A percentile compares a stretch with the other conserved stretches of the same genome.
phyloP scores from a whole-genome alignment of 805 yeast genomes.

The Barnettozyma siamensis region DNA sequence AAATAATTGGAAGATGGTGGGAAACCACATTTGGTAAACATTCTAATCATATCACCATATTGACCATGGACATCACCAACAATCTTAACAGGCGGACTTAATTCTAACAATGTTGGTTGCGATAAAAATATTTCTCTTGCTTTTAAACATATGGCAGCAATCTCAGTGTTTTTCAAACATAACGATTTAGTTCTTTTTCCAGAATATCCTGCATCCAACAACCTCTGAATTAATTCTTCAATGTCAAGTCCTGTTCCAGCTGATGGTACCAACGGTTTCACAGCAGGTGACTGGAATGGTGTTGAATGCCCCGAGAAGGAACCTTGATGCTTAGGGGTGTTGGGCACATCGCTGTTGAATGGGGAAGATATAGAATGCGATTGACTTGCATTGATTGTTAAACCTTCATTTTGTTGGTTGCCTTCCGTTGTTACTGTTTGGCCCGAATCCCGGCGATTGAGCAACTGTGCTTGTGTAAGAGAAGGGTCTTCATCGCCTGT shows the following conservation, averaged over 20 bases:
- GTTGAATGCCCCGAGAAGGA: constrained; percentile 22
- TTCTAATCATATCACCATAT: constrained; percentile 89
- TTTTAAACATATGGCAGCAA: constrained; percentile 75
- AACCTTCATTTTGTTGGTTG: background rate
- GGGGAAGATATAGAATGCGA: background rate
- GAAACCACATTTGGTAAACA: constrained; percentile 97
- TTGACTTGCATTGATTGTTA: background rate
- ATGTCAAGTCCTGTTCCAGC: constrained; percentile 39
- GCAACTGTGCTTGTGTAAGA: background rate
- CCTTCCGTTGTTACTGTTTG: background rate
- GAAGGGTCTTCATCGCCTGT: constrained; percentile 14
- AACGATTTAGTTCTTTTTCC: constrained; percentile 89
- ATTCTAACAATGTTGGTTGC: constrained; percentile 86
- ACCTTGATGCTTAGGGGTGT: constrained; percentile 22
- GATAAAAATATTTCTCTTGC: constrained; percentile 86
- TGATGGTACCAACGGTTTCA: constrained; percentile 19
- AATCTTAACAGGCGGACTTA: constrained; percentile 80
- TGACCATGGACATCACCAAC: constrained; percentile 99
- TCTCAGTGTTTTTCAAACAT: constrained; percentile 86
- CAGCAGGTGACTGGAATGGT: constrained; percentile 22
- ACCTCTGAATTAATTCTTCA: constrained; percentile 85
- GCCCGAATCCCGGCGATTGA: constrained; percentile 6
- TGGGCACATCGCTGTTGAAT: constrained; percentile 21
- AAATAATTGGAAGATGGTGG: constrained; percentile 98
- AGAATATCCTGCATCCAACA: constrained; percentile 92